Base-by-base conservation (phyloP, 768 basidiomycete genomes). In the Mycena haematopus region DNA sequence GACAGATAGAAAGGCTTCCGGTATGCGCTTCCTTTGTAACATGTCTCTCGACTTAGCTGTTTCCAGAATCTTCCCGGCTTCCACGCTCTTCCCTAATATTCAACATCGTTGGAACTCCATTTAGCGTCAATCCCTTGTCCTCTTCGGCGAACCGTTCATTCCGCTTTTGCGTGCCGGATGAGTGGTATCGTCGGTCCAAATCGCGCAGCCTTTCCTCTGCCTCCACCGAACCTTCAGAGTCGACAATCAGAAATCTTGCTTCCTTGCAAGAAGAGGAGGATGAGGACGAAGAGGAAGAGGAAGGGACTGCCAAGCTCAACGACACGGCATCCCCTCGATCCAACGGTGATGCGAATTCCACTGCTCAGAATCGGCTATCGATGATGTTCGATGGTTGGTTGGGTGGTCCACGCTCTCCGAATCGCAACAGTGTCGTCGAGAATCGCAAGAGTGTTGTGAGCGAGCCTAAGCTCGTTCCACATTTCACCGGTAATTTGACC, bases 131-230 rank as follows among this genome's bases (percentile, higher is more conserved):
- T 65, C 77, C 79, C 1, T 79, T 81, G 65, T 75, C 77, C n/a
- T 68, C 75, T 4, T 66, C 71, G 29, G 81, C 81, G 1, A 76
- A 69, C 21, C 84, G 84, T 10, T 70, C 66, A 9, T 85, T 90
- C 69, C 80, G 82, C 27, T 82, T 93, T 58, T 90, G 87, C 63
- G 85, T 94, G 9, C 90, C 90, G 2, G 90, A 90, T 56, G 88
- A 89, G 70, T 93, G 89, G 92, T 93, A 86, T 73, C 85, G 86
- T 59, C 84, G 90, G 19, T 85, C 86, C 21, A 89, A 83, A 63
- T 82, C 86, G 8, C 84, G 85, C 0, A 77, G 75, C 40, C 69
- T 80, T 2, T 84, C 86, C 2, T 74, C 76, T 15, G 71, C 78
- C 24, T 82, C 84, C 0, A 55, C 77, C 10, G 80, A 80, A 35